Conservation (phyloP, 1,284 basidiomycete genomes). For the Trichosporon sp. region DNA sequence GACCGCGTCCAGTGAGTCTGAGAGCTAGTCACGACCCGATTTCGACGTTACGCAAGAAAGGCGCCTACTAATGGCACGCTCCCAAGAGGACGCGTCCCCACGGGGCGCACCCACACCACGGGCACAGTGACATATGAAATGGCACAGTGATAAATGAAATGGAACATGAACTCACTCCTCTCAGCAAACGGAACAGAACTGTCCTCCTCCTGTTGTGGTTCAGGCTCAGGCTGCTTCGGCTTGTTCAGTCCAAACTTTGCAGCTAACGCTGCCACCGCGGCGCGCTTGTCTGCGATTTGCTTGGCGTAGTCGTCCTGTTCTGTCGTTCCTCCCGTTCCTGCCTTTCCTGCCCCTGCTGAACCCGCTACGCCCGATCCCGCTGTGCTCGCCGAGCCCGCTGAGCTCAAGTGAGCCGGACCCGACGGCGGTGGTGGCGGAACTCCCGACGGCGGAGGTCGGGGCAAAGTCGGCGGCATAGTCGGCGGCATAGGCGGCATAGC, state of each 20-base stretch:
- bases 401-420: neutral
- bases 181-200: slow-evolving; percentile 32
- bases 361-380: too few relatives aligned
- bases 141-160: neutral
- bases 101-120: too few relatives aligned
- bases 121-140: too few relatives aligned
- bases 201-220: slow-evolving; percentile 15
- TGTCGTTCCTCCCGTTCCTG: too few relatives aligned
- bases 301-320: slow-evolving; percentile 1
- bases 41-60: too few relatives aligned
- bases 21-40: too few relatives aligned
- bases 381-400: too few relatives aligned
- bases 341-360: too few relatives aligned
- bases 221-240: neutral
- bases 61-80: too few relatives aligned
- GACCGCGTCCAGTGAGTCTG: too few relatives aligned
- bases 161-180: slow-evolving; percentile 30
- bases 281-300: slow-evolving; percentile 54
- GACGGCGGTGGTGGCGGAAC: neutral
- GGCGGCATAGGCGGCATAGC: slow-evolving; percentile 1
- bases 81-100: too few relatives aligned
- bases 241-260: slow-evolving; percentile 30
- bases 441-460: neutral
- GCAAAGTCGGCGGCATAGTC: neutral
- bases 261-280: slow-evolving; percentile 74